These are phyloP conservation scores for Neospora caninum DNA, from an alignment of 169 alveolate species.

Conservation along the genomic window DNA sequence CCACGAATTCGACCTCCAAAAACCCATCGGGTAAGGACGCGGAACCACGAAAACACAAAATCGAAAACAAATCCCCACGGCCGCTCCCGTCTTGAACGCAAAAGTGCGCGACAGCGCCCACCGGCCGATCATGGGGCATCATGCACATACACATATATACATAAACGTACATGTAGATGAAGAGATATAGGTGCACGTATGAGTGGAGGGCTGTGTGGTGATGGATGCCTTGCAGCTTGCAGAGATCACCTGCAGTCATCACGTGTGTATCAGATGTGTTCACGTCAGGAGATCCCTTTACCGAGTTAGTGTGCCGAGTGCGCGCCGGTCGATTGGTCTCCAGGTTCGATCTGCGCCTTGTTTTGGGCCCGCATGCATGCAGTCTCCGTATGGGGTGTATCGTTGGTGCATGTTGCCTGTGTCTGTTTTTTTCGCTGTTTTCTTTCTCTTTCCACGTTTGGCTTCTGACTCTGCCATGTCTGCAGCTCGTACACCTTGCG, in stretches of 20 bases:
- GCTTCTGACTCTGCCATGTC: too few species aligned
- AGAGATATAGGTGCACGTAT: background rate
- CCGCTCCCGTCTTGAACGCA: too few species aligned
- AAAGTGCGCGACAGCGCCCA: background rate
- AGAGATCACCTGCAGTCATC: too few species aligned
- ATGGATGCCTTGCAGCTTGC: too few species aligned
- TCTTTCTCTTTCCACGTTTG: background rate
- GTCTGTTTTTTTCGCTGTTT: background rate
- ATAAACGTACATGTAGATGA: background rate
- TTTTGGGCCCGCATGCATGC: too few species aligned
- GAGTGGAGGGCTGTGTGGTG: background rate
- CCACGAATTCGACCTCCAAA: constrained; percentile 38
- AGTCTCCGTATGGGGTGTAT: too few species aligned
- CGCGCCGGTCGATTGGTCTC: too few species aligned
- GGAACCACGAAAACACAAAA: background rate
- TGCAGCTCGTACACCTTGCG: constrained; percentile 28
- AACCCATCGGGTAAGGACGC: constrained; percentile 42
- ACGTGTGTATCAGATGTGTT: too few species aligned
- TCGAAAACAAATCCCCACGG: background rate
- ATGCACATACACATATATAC: background rate
- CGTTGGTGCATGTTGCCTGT: too few species aligned
- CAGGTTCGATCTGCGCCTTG: too few species aligned
- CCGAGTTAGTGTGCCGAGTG: too few species aligned
- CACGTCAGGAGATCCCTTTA: too few species aligned
- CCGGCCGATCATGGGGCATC: background rate